Evolutionary conservation across 495 filamentous ascomycete species (phyloP), one percentile per base, ranked within the genome.

Genomic region (Ramalina intermedia): DNA sequence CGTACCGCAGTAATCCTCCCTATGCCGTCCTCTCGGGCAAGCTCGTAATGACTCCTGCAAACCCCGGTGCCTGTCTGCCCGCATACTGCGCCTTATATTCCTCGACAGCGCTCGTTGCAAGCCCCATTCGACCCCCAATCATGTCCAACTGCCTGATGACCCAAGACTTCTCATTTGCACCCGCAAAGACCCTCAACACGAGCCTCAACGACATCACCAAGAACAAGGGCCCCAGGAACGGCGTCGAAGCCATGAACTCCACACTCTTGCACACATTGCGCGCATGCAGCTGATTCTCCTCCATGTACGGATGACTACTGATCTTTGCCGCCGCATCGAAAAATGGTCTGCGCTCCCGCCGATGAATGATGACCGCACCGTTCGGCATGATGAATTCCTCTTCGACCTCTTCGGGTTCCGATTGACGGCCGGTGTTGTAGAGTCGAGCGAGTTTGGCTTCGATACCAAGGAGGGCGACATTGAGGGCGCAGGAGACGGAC

Each of bases 151-250:
- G 40, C 8, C 18, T n/a, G 27, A 51, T 18, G 13, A 55, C 33
- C 52, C 52, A 54, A 4, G 20, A 29, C 48, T 44, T 46, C 33
- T 55, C 52, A 39, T 20, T 29, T 26, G 1, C 13, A 24, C 2
- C 26, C 14, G 14, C 38, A 8, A 51, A 38, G 21, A 50, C 43
- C 26, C 52, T 36, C 20, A 42, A 17, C 12, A 33, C 21, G 4
- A 26, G 21, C 23, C 38, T 20, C 27, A 55, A 24, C 8, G 45
- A 18, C n/a, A 43, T 35, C 8, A 51, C 9, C 37, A 55, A 43
- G 41, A 55, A 51, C 14, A 55, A 24, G 1, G 52, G 52, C 3
- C 42, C 48, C 16, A 51, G 18, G 8, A 51, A 51, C 29, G 48
- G 47, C 37, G 41, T 12, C 7, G 29, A 46, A 13, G 42, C n/a